Base-by-base conservation (phyloP, 202 grass and related monocot genomes). In the Sporobolus alterniflorus region DNA sequence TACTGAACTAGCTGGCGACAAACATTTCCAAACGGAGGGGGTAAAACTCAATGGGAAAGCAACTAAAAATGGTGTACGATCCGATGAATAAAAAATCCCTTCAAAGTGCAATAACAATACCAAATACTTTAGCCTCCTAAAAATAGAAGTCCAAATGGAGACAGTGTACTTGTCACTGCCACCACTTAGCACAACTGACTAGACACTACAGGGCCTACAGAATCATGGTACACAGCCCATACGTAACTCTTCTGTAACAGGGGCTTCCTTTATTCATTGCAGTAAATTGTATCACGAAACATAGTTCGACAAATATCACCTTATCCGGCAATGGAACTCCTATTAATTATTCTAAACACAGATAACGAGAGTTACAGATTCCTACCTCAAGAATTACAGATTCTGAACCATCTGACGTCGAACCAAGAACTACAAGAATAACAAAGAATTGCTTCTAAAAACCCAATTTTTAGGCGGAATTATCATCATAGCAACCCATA, bases 171-270 rank as follows among this genome's bases (percentile, higher is more conserved):
- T 70, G 41, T 33, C 52, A 52, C 42, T 26, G 28, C 57, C 47
- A 67, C 69, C 60, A 67, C 29, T 49, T 77, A 68, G 59, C 42
- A 74, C 33, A 83, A 69, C 16, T 55, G 74, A 63, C 34, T 62
- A 82, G 71, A 86, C 48, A 82, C 51, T 63, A 32, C 21, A 86
- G 60, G 67, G 74, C 42, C 67, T 86, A 90, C 88, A 83, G 61
- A 86, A 90, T 74, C 67, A 43, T 68, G 52, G 40, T 66, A 82
- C 20, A 46, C 40, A 67, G 24, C 74, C 9, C 9, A 82, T 32
- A 22, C 52, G 60, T 22, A 61, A 74, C 46, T 26, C 34, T 28
- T 29, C 39, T 14, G 11, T 47, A 61, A 61, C 29, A 60, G 62
- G 42, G 18, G 20, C 24, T 69, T 69, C 41, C 41, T 50, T 62